Evolutionary conservation across 768 basidiomycete genomes (phyloP), one percentile per base, ranked within the genome.

Genomic region (Lentinula aciculospora): DNA sequence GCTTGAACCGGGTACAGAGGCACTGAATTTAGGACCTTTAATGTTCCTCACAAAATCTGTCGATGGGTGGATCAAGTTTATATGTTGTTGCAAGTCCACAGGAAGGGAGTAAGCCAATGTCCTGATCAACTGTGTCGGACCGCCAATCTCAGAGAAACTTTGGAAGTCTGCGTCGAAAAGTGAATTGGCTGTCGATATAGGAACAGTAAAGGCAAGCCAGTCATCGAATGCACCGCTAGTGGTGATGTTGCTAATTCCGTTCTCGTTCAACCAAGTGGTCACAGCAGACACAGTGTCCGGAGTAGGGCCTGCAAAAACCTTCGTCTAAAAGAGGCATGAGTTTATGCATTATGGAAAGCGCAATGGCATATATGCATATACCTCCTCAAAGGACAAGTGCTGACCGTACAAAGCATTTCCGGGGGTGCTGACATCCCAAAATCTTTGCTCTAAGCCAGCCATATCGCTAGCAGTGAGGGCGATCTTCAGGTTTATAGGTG

Each of bases 341-440:
- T 56, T 15, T 10, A 15, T 4, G 8, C 12, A 17, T 15, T 8
- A 19, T 36, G 36, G 46, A 27, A 47, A 54, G 28, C 36, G 31
- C 21, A 19, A 36, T 34, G n/a, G 34, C 47, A 34, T 32, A 17
- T 32, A 40, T 42, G 19, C 44, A 45, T 32, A 32, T 59, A 78
- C 75, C 68, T 76, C 68, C 12, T 71, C 75, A 61, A 68, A 66
- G 56, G 62, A 69, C 36, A 78, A 58, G 54, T 73, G 71, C 61
- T 75, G 67, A 15, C 75, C 71, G 60, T 72, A 76, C 7, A 62
- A 49, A 9, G 66, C 60, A 61, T 66, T 76, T 29, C 63, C 62
- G 3, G 76, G 75, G 2, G 70, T 71, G 59, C 72, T 73, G 61
- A 76, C 72, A 40, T 67, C 72, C 58, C 67, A 63, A 21, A 76